Conservation (phyloP, 345 rosid species). For the Corchorus olitorius region DNA sequence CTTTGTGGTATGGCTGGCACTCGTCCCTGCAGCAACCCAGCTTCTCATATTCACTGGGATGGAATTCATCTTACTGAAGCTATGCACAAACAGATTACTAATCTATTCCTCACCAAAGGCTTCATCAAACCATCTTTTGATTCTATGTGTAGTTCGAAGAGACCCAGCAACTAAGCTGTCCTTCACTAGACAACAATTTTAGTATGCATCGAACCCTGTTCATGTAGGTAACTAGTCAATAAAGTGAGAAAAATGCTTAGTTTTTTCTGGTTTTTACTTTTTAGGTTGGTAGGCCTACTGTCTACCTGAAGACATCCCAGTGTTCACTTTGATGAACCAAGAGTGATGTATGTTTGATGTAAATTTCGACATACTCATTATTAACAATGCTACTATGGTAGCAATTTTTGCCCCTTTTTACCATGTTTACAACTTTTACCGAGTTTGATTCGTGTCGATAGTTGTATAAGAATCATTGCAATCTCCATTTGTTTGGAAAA, state of each 20-base stretch:
- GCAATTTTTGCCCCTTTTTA: background rate
- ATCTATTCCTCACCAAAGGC: conserved; percentile 38
- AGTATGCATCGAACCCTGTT: background rate
- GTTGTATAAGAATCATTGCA: background rate
- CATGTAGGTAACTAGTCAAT: background rate
- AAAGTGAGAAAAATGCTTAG: background rate
- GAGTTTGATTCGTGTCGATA: background rate
- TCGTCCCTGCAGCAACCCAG: conserved; percentile 33
- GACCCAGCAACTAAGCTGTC: too few species aligned
- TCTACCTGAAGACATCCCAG: background rate
- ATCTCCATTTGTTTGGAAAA: too few species aligned
- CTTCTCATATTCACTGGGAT: conserved; percentile 38
- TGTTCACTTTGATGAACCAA: background rate
- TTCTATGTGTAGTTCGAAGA: conserved; percentile 20
- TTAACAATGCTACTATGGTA: background rate
- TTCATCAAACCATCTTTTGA: conserved; percentile 37
- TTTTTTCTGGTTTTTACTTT: background rate
- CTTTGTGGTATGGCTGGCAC: conserved; percentile 36
- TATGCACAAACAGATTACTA: conserved; percentile 29
- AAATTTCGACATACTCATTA: background rate
- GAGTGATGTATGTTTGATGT: conserved; percentile 9
- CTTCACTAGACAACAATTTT: too few species aligned
- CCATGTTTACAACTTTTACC: background rate
- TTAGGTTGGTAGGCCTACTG: background rate
- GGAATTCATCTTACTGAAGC: conserved; percentile 55